Percentiles rank a stretch among this genome's conserved stretches.
phyloP scores from a whole-genome alignment of 257 asterid species.

The Salvia splendens region DNA sequence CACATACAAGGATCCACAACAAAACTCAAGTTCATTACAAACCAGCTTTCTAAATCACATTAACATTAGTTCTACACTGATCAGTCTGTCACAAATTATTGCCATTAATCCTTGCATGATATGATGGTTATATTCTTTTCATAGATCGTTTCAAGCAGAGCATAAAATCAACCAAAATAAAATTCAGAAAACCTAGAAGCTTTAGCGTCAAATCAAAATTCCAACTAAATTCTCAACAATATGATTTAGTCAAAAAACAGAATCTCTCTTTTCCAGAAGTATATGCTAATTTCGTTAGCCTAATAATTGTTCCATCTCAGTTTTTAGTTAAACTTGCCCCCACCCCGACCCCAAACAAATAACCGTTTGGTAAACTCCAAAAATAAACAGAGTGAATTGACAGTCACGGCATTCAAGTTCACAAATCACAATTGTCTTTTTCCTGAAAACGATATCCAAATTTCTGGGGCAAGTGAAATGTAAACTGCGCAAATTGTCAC shows the following conservation, averaged over 20 bases:
- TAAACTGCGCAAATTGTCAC: not conserved
- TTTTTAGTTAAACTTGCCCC: not conserved
- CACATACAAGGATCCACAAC: not conserved
- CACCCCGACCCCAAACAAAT: too few relatives aligned
- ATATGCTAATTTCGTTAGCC: not conserved
- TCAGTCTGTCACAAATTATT: not conserved
- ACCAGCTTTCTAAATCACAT: not conserved
- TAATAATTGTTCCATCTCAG: not conserved
- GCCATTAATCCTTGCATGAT: not conserved
- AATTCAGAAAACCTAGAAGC: constrained; percentile 1
- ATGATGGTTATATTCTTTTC: not conserved
- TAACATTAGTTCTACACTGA: not conserved
- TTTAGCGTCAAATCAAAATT: not conserved
- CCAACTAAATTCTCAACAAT: not conserved
- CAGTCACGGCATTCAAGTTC: not conserved
- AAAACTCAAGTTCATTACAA: not conserved
- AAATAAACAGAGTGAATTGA: not conserved
- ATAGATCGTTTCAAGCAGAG: not conserved
- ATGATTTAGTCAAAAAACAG: not conserved
- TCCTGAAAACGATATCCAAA: not conserved
- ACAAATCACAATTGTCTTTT: not conserved
- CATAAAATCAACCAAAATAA: not conserved
- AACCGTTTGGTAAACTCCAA: not conserved
- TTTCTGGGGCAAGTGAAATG: not conserved
- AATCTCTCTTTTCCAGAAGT: not conserved